Base-by-base conservation (phyloP, 2,329 filamentous ascomycete species). In the Hymenoscyphus repandus region DNA sequence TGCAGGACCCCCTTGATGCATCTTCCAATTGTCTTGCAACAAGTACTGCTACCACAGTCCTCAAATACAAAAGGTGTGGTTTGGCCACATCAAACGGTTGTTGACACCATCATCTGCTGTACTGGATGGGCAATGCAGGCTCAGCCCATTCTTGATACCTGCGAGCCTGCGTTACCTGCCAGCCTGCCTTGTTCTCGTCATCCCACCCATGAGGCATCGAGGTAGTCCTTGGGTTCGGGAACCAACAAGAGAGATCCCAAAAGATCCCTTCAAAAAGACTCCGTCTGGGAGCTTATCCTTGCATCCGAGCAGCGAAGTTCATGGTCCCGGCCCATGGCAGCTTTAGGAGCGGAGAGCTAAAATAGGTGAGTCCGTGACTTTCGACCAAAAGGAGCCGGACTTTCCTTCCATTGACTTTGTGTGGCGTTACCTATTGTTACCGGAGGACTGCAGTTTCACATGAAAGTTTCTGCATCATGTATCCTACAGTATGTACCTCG, bases 11-110 rank as follows among this genome's bases (percentile, higher is more conserved):
- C n/a, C 32, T 33, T 43, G 30, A 44, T 11, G 31, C 27, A 17
- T 57, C 51, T 27, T 50, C 54, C 54, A 57, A 57, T 54, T 11
- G 32, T 37, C 49, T 30, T 30, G 27, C 44, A 45, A 50, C 51
- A 48, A 54, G 47, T 52, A 36, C 49, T 47, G 32, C 40, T 47
- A 30, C 48, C 45, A 48, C 51, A 13, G 11, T 13, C 13, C 32
- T 33, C 31, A n/a, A 15, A 12, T 31, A 10, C 30, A 17, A n/a
- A 47, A 37, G 30, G 43, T 33, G 54, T 38, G 18, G 44, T 38
- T 47, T 45, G 13, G 9, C 37, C 40, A 17, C 27, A 47, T 27
- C 22, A 27, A 27, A 4, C 22, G 22, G 22, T 7, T 7, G 22
- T 27, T 27, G 22, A 27, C 22, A 27, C 22, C 22, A 27, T 27